A percentile compares a stretch with the other conserved stretches of the same genome.
These are phyloP conservation scores for Starmerella vitae DNA, from an alignment of 805 yeast genomes.

Conservation along the genomic window DNA sequence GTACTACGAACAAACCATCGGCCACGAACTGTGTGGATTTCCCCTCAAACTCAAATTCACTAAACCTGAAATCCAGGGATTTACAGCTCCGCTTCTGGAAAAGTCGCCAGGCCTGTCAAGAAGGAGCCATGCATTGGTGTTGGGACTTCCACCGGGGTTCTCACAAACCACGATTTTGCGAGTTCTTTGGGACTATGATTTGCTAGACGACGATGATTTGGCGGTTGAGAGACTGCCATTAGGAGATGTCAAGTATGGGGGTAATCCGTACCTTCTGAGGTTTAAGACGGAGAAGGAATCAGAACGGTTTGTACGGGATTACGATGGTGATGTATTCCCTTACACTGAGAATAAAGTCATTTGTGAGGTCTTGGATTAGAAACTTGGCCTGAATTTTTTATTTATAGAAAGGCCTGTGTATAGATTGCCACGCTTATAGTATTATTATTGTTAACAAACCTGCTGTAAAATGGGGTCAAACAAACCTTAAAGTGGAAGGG, in stretches of 20 bases:
- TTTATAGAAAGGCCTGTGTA: too few relatives aligned
- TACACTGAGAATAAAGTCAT: slow-evolving; percentile 20
- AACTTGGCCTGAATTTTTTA: too few relatives aligned
- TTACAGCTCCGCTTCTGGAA: slow-evolving; percentile 20
- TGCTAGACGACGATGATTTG: slow-evolving; percentile 24
- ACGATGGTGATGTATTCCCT: slow-evolving; percentile 23
- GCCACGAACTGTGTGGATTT: slow-evolving; percentile 40
- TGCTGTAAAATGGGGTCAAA: too few relatives aligned
- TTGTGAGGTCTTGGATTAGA: slow-evolving; percentile 27
- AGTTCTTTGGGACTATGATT: slow-evolving; percentile 27
- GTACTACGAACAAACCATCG: slow-evolving; percentile 38
- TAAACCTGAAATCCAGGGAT: slow-evolving; percentile 22
- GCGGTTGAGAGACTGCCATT: slow-evolving; percentile 26
- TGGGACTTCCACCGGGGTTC: slow-evolving; percentile 25
- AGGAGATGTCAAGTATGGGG: slow-evolving; percentile 25
- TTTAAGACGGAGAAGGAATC: slow-evolving; percentile 26
- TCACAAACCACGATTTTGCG: slow-evolving; percentile 19
- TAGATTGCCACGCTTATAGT: too few relatives aligned
- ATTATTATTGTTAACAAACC: too few relatives aligned
- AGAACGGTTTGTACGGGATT: slow-evolving; percentile 23
- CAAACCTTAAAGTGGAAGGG: too few relatives aligned
- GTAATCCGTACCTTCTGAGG: slow-evolving; percentile 24
- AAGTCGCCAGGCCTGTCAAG: slow-evolving; percentile 20
- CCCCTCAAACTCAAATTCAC: slow-evolving; percentile 37
- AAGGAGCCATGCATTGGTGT: slow-evolving; percentile 22